Evolutionary conservation across 1,139 yeast genomes (phyloP), one percentile per base, ranked within the genome.

Genomic region (Zygoascus meyerae): DNA sequence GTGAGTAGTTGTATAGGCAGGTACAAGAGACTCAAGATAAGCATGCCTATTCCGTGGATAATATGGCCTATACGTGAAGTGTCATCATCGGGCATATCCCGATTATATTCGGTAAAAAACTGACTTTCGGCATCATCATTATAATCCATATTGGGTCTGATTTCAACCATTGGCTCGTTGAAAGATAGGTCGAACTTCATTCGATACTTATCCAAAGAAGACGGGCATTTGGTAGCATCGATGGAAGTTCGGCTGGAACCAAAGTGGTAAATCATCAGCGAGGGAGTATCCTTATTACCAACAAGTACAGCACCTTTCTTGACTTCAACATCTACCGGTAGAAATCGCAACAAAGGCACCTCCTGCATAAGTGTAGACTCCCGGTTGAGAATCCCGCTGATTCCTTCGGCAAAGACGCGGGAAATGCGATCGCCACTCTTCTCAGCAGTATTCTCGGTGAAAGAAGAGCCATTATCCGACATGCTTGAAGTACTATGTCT

Each of bases 261-360:
- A 57, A 74, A 83, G 8, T 87, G 80, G 5, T 76, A 69, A 2
- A 87, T 80, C 41, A 85, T 54, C 10, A 92, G 67, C 0, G 90
- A 78, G 1, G 95, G 85, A 0, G 96, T 87, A 10, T 78, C 73
- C 47, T 76, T 71, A 63, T 89, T 90, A 6, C 98, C 98, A 32
- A 87, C 59, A 1, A 87, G 82, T 32, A 86, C 50, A 0, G 95
- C 84, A 1, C 92, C 90, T 48, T 78, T 82, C 42, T 72, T 75
- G n/a, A 85, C 67, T 21, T 69, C 66, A 3, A 83, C 48, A 36
- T 77, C 75, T 1, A 86, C 54, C 0, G 95, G 95, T 28, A 83
- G 62, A 5, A 78, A 51, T 29, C 69, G 66, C 33, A 74, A 57
- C 26, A 79, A 42, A 15, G 40, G 41, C 14, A 30, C 40, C 10